Conservation (phyloP, 352 stramenopile species). For the Elongisporangium undulatum region DNA sequence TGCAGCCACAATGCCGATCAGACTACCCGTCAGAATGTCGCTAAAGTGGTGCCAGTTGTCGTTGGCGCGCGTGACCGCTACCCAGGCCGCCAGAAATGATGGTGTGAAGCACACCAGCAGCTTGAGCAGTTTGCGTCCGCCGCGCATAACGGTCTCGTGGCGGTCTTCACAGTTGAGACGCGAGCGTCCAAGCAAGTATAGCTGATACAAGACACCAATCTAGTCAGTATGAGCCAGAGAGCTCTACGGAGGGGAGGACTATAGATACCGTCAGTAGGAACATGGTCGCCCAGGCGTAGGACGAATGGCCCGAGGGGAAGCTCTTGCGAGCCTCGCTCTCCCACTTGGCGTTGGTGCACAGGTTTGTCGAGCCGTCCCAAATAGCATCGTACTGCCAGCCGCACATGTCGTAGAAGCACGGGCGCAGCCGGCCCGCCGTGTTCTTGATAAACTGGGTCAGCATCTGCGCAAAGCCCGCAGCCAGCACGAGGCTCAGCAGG, state of each 20-base stretch:
- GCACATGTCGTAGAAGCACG: constrained; percentile 84
- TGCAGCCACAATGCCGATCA: constrained; percentile 42
- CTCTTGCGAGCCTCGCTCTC: constrained; percentile 76
- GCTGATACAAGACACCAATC: constrained; percentile 13
- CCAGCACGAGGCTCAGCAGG: constrained; percentile 59
- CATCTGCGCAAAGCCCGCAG: constrained; percentile 34
- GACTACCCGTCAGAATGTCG: constrained; percentile 64
- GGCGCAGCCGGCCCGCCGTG: constrained; percentile 71
- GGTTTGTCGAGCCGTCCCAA: constrained; percentile 75
- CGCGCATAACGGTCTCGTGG: constrained; percentile 35
- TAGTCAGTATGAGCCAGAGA: neutral
- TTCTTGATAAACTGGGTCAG: constrained; percentile 80
- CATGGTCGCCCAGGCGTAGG: constrained; percentile 67
- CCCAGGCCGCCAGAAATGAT: constrained; percentile 54
- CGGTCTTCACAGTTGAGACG: constrained; percentile 59
- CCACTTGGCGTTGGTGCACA: constrained; percentile 48
- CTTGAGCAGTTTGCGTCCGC: constrained; percentile 50
- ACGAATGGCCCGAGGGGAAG: constrained; percentile 78
- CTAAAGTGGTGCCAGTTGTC: constrained; percentile 82
- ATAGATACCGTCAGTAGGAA: constrained; percentile 80
- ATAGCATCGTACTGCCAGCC: constrained; percentile 59
- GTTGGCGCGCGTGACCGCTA: constrained; percentile 61
- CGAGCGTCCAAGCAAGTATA: constrained; percentile 71
- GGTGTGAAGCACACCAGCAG: constrained; percentile 66
- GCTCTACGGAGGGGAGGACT: neutral